Evolutionary conservation across 129 eudicot species (phyloP).

Genomic region (Glebionis coronaria): DNA sequence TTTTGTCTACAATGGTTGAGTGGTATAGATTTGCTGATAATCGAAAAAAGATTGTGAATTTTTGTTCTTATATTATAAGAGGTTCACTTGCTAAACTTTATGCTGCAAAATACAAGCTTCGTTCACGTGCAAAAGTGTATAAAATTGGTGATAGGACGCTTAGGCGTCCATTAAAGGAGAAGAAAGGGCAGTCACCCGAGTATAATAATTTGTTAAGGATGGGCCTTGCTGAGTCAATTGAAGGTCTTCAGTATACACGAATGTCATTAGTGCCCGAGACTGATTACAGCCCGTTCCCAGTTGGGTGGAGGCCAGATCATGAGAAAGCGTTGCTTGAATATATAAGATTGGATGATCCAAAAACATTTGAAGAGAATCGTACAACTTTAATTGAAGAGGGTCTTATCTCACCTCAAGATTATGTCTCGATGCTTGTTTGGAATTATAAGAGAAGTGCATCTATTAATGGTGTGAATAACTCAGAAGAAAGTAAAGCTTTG

Average conservation of each 20-base stretch:
- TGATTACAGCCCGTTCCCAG: conserved; percentile 84
- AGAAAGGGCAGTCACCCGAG: conserved; percentile 70
- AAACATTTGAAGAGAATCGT: conserved; percentile 55
- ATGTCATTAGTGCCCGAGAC: conserved; percentile 88
- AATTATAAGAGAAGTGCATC: conserved; percentile 73
- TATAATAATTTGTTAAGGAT: conserved; percentile 70
- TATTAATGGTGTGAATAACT: conserved; percentile 31
- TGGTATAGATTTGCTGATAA: conserved; percentile 98
- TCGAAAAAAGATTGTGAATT: conserved; percentile 83
- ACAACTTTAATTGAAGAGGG: conserved; percentile 59
- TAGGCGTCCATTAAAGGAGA: conserved; percentile 74
- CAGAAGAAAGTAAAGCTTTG: conserved; percentile 32
- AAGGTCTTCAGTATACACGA: conserved; percentile 82
- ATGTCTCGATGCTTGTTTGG: conserved; percentile 83
- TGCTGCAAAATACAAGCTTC: conserved; percentile 94
- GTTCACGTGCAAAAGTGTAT: conserved; percentile 96
- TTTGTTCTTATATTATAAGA: conserved; percentile 90
- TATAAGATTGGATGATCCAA: conserved; percentile 66
- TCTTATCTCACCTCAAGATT: conserved; percentile 80
- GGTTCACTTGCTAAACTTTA: conserved; percentile 95
- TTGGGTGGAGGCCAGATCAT: conserved; percentile 86
- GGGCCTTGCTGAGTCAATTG: conserved; percentile 91
- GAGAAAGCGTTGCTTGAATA: conserved; percentile 80
- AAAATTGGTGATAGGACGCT: conserved; percentile 72
- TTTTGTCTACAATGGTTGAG: conserved; percentile 87